These are phyloP conservation scores for Chrysoporthe austroafricana DNA, from an alignment of 2,329 filamentous ascomycete species.

Conservation along the genomic window DNA sequence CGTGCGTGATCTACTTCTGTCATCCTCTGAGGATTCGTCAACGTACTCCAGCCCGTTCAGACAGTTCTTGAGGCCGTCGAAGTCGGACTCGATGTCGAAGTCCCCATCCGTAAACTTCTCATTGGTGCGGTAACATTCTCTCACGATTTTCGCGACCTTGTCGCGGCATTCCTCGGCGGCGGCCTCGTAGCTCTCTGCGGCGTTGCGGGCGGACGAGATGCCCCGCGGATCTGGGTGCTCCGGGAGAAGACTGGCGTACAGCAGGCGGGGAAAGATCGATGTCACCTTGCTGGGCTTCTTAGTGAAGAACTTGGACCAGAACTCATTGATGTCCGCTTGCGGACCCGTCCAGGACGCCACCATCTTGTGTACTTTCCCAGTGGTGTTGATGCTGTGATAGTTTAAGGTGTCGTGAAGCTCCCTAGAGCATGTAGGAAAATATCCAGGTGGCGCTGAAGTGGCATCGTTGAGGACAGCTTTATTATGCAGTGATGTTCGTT, in stretches of 20 bases:
- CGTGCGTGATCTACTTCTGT: not conserved
- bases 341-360: constrained; percentile 30
- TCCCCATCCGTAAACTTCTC: constrained; percentile 50
- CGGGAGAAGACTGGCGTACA: constrained; percentile 42
- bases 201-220: constrained; percentile 41
- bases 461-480: not conserved
- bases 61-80: constrained; percentile 38
- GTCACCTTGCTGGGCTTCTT: constrained; percentile 48
- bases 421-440: not conserved
- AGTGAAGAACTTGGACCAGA: constrained; percentile 48
- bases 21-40: not conserved
- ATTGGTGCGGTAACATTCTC: constrained; percentile 49
- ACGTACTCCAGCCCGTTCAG: constrained; percentile 37
- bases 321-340: constrained; percentile 46
- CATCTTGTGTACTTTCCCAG: not conserved
- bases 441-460: too few relatives aligned
- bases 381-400: too few relatives aligned
- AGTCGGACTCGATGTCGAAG: constrained; percentile 48
- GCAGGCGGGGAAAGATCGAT: constrained; percentile 47
- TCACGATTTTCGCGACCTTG: constrained; percentile 44
- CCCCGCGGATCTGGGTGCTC: constrained; percentile 33
- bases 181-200: constrained; percentile 46
- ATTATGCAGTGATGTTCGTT: not conserved
- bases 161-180: constrained; percentile 46
- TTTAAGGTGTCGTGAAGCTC: too few relatives aligned